Percentiles rank a stretch among this genome's conserved stretches.
Conservation (phyloP, 768 basidiomycete genomes). For the Exsudoporus frostii region DNA sequence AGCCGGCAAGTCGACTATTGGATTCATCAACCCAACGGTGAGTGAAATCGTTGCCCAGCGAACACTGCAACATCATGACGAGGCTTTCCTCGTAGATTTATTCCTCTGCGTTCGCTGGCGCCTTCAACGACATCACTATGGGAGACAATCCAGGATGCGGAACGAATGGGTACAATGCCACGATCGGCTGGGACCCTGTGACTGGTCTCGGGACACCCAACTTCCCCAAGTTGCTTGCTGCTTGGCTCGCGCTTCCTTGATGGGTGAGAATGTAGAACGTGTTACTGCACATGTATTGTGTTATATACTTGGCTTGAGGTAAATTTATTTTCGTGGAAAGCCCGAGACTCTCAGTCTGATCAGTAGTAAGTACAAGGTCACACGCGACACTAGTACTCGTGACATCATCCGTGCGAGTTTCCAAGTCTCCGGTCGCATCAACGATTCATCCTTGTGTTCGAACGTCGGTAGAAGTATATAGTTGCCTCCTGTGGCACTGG, state of each 20-base stretch:
- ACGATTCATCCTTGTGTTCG: too few relatives aligned
- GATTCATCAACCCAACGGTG: slow-evolving; percentile 46
- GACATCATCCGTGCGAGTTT: too few relatives aligned
- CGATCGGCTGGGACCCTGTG: slow-evolving; percentile 32
- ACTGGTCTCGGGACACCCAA: slow-evolving; percentile 40
- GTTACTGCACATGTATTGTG: neutral
- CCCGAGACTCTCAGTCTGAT: too few relatives aligned
- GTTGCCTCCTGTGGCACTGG: too few relatives aligned
- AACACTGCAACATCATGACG: neutral
- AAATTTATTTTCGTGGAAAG: neutral
- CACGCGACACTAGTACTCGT: too few relatives aligned
- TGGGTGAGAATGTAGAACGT: neutral
- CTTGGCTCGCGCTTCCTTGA: slow-evolving; percentile 40
- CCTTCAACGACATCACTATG: slow-evolving; percentile 21
- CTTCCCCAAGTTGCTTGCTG: slow-evolving; percentile 47
- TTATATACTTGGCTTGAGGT: neutral
- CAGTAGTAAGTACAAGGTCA: too few relatives aligned
- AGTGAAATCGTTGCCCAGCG: slow-evolving; percentile 29
- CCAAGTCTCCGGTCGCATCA: too few relatives aligned
- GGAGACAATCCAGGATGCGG: slow-evolving; percentile 28
- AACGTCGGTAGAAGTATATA: too few relatives aligned
- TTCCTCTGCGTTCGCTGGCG: slow-evolving; percentile 8
- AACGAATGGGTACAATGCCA: slow-evolving; percentile 25
- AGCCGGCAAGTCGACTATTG: slow-evolving; percentile 31
- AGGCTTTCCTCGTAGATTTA: slow-evolving; percentile 13